Base-by-base conservation (phyloP, 1,284 basidiomycete genomes). In the Anthracocystis walkeri region DNA sequence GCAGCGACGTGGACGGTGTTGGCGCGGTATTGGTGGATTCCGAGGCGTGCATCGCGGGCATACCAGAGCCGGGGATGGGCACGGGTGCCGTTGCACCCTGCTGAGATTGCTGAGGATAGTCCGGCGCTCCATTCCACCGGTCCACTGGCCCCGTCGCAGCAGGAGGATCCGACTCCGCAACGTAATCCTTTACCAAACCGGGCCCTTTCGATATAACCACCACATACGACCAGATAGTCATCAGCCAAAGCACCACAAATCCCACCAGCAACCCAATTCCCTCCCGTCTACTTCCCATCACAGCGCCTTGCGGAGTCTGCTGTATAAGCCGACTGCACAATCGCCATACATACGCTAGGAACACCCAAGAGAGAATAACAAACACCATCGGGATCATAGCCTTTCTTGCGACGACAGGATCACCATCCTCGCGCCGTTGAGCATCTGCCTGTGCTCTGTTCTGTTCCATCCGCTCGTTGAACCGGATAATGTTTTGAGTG, bases 141-240 rank as follows among this genome's bases (percentile, higher is more conserved):
- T 25, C 33, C 23, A 41, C 29, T 20, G 49, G 49, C 1, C 18
- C 23, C 0, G 53, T 12, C 1, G 50, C 53, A 1, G 31, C 8
- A 29, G 68, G 63, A 25, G 71, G 71, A 25, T 65, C 59, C 0
- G 66, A 60, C 56, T 75, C 67, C 0, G 60, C 23, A 1, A 82
- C 65, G 38, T 73, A 74, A 55, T 84, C 82, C 12, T 67, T 73
- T 27, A 82, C 81, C 49, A 76, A 52, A 4, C 83, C 83, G 3
- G 83, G 83, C 11, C 60, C 63, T 2, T 77, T 72, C 11, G 61
- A n/a, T 45, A 83, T 58, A 21, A 82, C 76, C 7, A 51, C 66
- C 2, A 80, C 50, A 41, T 80, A 84, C 5, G 79, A 77, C 82
- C 82, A 84, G 1, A 80, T 55, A 2, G 80, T 57, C 70, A 82